phyloP scores from a whole-genome alignment of 768 basidiomycete genomes.

The Tulasnella sp. region DNA sequence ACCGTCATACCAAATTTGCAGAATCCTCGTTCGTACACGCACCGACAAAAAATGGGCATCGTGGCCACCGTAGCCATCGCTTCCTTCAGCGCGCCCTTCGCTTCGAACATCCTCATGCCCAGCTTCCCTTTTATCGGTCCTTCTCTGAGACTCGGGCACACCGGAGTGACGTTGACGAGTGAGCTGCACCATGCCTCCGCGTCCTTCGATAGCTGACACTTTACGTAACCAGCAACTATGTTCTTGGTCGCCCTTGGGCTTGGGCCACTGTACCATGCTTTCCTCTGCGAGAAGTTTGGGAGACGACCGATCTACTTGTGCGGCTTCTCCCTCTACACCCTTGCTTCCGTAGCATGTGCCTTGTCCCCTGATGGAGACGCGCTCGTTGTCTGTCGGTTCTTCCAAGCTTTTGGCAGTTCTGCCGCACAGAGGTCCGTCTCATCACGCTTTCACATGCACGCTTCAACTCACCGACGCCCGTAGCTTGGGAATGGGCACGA shows the following conservation, averaged over 20 bases:
- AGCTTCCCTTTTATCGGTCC: constrained; percentile 12
- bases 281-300: constrained; percentile 14
- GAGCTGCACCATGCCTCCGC: not conserved
- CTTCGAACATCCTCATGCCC: constrained; percentile 14
- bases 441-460: not conserved
- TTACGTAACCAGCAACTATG: not conserved
- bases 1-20: constrained; percentile 2
- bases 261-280: constrained; percentile 16
- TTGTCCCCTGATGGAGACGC: constrained; percentile 6
- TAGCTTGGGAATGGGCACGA: constrained; percentile 15
- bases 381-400: constrained; percentile 12
- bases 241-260: constrained; percentile 8
- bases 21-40: constrained; percentile 7
- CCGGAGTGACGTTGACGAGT: constrained; percentile 8
- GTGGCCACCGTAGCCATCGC: not conserved
- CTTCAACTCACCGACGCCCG: not conserved
- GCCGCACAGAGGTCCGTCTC: constrained; percentile 15
- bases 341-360: constrained; percentile 14
- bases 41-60: constrained; percentile 4
- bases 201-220: not conserved
- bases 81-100: constrained; percentile 13
- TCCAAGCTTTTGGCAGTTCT: constrained; percentile 18
- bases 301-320: constrained; percentile 15
- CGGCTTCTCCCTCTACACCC: constrained; percentile 13
- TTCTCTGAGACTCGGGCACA: not conserved